Evolutionary conservation across 2,329 filamentous ascomycete genomes (phyloP).

Genomic region (Penicillium brevicompactum): DNA sequence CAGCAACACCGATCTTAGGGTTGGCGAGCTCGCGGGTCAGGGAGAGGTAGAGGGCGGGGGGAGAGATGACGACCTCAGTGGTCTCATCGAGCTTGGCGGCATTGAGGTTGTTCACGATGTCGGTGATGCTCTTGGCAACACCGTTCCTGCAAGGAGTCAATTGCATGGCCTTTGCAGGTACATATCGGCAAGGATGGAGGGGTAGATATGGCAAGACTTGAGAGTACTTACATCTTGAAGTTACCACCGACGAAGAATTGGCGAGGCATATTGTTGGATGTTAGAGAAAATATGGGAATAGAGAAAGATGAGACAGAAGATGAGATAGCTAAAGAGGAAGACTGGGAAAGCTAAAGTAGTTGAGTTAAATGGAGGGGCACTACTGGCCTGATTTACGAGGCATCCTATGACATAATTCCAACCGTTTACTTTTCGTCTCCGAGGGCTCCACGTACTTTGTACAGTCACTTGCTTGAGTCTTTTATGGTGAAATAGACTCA

Average conservation of each 20-base stretch:
- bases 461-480: background rate
- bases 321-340: conserved; percentile 13
- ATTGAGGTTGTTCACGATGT: conserved; percentile 89
- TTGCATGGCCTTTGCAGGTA: conserved; percentile 9
- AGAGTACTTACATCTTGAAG: conserved; percentile 87
- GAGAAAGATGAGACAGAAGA: conserved; percentile 7
- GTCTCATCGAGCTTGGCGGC: conserved; percentile 65
- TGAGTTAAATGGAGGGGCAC: conserved; percentile 25
- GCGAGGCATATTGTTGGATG: conserved; percentile 74
- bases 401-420: conserved; percentile 7
- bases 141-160: conserved; percentile 72
- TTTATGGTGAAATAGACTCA: background rate
- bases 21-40: conserved; percentile 78
- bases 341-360: conserved; percentile 6
- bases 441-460: background rate
- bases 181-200: conserved; percentile 25
- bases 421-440: background rate
- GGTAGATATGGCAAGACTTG: conserved; percentile 22
- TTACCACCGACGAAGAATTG: conserved; percentile 98
- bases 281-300: conserved; percentile 4
- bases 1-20: conserved; percentile 77
- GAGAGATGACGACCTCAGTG: conserved; percentile 90
- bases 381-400: conserved; percentile 1
- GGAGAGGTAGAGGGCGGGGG: conserved; percentile 86
- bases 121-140: conserved; percentile 82